phyloP scores from a whole-genome alignment of 345 rosid genomes.

The Moricandia moricandioides region DNA sequence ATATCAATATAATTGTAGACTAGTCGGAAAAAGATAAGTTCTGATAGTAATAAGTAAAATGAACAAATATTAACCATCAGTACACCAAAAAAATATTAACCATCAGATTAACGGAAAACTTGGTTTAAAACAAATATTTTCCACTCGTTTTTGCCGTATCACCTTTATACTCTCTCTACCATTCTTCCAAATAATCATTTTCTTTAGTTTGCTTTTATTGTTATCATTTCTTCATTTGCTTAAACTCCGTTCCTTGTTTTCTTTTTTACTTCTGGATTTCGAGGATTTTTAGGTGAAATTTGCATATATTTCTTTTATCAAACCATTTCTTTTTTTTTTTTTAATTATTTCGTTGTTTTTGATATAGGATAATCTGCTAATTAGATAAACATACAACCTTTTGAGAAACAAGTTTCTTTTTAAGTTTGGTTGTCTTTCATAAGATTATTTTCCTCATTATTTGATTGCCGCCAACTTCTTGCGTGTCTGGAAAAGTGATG shows the following conservation, averaged over 20 bases:
- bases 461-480: neutral
- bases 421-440: neutral
- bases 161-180: conserved; percentile 32
- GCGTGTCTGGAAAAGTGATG: neutral
- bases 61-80: no score
- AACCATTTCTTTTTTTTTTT: neutral
- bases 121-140: conserved; percentile 36
- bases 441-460: neutral
- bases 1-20: no score
- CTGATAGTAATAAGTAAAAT: no score
- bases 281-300: neutral
- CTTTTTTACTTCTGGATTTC: conserved; percentile 5
- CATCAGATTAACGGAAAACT: conserved; percentile 41
- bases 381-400: neutral
- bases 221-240: conserved; percentile 14
- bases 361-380: conserved; percentile 4
- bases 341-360: neutral
- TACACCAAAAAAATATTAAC: neutral
- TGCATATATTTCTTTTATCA: neutral
- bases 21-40: no score
- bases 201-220: conserved; percentile 33
- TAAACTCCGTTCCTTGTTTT: conserved; percentile 10
- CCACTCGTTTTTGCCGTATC: conserved; percentile 25
- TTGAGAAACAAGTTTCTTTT: conserved; percentile 13
- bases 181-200: conserved; percentile 33